Conservation (phyloP, 805 yeast species). For the Kodamaea sagamina region DNA sequence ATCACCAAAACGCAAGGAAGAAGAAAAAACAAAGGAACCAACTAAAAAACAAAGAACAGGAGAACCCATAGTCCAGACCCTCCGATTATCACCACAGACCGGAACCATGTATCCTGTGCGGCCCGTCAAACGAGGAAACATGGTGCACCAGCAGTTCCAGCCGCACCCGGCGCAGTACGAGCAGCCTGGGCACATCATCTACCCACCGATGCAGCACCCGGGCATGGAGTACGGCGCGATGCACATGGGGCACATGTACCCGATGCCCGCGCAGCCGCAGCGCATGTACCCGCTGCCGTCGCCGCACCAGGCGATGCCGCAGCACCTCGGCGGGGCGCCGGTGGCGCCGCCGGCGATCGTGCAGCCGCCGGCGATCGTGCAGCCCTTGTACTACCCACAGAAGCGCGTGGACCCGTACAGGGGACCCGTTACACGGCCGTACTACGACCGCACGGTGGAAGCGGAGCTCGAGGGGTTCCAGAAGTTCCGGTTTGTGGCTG, state of each 20-base stretch:
- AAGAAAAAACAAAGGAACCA: not conserved
- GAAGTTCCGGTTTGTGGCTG: slow-evolving; percentile 8
- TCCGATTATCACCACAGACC: slow-evolving; percentile 13
- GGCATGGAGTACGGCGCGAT: slow-evolving; percentile 5
- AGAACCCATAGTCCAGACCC: slow-evolving; percentile 7
- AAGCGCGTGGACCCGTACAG: slow-evolving; percentile 1
- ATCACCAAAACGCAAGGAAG: not conserved
- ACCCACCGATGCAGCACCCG: slow-evolving; percentile 1
- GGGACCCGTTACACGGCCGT: slow-evolving; percentile 8
- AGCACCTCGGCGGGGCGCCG: slow-evolving; percentile 1
- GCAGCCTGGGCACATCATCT: slow-evolving; percentile 10
- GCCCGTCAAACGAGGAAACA: slow-evolving; percentile 2
- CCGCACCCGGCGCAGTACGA: slow-evolving; percentile 12
- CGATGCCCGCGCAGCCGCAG: not conserved
- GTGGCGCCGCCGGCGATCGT: slow-evolving; percentile 5
- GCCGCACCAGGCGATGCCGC: slow-evolving; percentile 2
- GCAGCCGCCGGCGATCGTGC: slow-evolving; percentile 5
- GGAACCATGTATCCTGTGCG: slow-evolving; percentile 7
- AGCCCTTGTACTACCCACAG: slow-evolving; percentile 6
- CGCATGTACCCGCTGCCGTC: slow-evolving; percentile 7
- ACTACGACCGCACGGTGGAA: slow-evolving; percentile 8
- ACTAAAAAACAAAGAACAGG: slow-evolving; percentile 4
- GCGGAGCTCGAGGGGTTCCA: slow-evolving; percentile 6
- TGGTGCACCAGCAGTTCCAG: slow-evolving; percentile 3
- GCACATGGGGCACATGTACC: slow-evolving; percentile 7